Evolutionary conservation across 768 basidiomycete genomes (phyloP).

Genomic region (Phaeotremella skinneri): DNA sequence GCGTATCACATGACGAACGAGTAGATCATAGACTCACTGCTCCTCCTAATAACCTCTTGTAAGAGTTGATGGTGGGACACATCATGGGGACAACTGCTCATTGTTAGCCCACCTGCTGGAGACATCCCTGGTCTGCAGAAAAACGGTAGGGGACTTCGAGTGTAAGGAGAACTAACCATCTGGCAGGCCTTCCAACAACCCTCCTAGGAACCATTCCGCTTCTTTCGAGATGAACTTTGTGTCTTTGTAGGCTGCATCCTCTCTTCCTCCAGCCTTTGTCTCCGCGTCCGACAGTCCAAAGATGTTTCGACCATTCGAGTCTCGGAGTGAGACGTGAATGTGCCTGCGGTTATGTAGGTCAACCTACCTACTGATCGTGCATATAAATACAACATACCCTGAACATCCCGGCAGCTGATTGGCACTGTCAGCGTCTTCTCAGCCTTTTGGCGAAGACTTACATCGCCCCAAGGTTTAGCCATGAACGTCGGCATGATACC

Average conservation of each 20-base stretch:
- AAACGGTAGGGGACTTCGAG: neutral
- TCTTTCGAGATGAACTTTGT: constrained; percentile 77
- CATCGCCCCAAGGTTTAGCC: constrained; percentile 95
- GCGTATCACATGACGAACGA: neutral
- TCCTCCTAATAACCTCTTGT: constrained; percentile 91
- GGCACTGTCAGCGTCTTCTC: neutral
- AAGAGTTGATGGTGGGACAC: constrained; percentile 86
- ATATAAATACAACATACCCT: constrained; percentile 59
- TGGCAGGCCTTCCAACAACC: constrained; percentile 79
- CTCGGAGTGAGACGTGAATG: constrained; percentile 82
- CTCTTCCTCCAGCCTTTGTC: constrained; percentile 61
- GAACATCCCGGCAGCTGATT: constrained; percentile 82
- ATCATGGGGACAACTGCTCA: constrained; percentile 75
- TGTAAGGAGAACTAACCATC: constrained; percentile 62
- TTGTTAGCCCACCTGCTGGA: neutral
- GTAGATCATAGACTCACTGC: constrained; percentile 56
- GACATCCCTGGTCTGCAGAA: neutral
- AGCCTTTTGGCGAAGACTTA: constrained; percentile 53
- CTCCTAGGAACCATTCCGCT: constrained; percentile 92
- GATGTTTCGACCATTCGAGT: constrained; percentile 65
- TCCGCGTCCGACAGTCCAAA: constrained; percentile 72
- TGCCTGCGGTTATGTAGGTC: constrained; percentile 54
- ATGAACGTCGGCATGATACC: constrained; percentile 93
- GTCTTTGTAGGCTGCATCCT: constrained; percentile 72
- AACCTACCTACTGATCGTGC: neutral